A percentile compares a stretch with the other conserved stretches of the same genome.
Conservation (phyloP, 768 basidiomycete genomes). For the Phanerodontia chrysosporium region DNA sequence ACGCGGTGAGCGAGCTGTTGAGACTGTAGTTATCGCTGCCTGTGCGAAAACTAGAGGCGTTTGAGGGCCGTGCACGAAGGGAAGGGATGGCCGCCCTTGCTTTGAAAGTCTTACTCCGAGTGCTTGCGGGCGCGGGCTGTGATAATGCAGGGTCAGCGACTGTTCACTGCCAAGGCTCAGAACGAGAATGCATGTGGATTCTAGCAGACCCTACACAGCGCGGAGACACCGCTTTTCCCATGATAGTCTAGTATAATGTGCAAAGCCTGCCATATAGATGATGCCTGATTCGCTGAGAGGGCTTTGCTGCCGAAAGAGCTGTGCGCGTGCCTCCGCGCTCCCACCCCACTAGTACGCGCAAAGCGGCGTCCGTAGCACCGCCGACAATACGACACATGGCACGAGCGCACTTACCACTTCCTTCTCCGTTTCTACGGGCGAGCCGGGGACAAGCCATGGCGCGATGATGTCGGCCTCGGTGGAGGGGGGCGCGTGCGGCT, state of each 20-base stretch:
- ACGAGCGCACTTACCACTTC: conserved; percentile 9
- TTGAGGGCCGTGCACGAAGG: not conserved
- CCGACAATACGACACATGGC: not conserved
- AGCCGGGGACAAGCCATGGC: conserved; percentile 16
- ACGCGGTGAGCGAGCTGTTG: conserved; percentile 22
- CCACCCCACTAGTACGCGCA: not conserved
- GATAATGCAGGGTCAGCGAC: not conserved
- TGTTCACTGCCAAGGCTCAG: not conserved
- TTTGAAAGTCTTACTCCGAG: conserved; percentile 13
- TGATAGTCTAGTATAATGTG: too few relatives aligned
- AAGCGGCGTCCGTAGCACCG: not conserved
- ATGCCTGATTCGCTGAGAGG: not conserved
- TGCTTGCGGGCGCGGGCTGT: not conserved
- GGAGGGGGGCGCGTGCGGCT: conserved; percentile 14
- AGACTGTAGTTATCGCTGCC: conserved; percentile 22
- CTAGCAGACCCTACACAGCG: too few relatives aligned
- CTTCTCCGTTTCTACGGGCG: conserved; percentile 5
- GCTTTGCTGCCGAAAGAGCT: not conserved
- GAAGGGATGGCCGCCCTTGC: not conserved
- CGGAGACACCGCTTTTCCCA: not conserved
- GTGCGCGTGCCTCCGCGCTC: not conserved
- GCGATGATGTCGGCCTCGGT: conserved; percentile 16
- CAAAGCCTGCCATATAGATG: too few relatives aligned
- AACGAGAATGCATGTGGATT: not conserved
- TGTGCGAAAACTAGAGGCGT: conserved; percentile 4